Evolutionary conservation across 352 stramenopile genomes (phyloP), one percentile per base, ranked within the genome.

Genomic region (Globisporangium irregulare): DNA sequence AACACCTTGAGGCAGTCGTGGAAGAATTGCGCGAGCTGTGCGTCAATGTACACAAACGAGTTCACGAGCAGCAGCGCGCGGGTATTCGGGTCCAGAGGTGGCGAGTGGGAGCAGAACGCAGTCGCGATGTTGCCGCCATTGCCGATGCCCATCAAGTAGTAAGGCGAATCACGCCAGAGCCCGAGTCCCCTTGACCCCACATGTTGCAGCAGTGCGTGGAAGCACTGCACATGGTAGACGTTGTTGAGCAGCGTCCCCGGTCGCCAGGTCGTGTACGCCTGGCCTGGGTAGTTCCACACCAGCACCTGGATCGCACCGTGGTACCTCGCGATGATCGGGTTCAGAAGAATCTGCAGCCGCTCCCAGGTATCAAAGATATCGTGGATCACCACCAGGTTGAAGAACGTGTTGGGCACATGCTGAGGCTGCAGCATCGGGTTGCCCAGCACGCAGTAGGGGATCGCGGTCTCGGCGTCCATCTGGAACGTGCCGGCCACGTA

Each of bases 321-420:
- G 81, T 98, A 98, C 24, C 90, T 81, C 27, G 82, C 68, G 22
- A 98, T 72, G 62, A 99, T 81, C 22, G 92, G 88, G 53, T 90
- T 81, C 9, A 99, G 81, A 51, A 98, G 79, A 77, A 99, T 98
- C 72, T 98, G 93, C 72, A 98, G 76, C 6, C 90, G 78, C 71
- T 98, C 95, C 78, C 87, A 97, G 46, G 91, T 98, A 64, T 98
- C 96, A 66, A 98, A 99, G 24, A 98, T 77, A 59, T 99, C 95
- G 68, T 98, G 94, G 38, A 97, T 92, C 7, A 99, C 79, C 32
- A 99, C 93, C 50, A 98, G 80, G 67, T 98, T 98, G 78, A 98
- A 98, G 64, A 98, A 93, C 6, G 82, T 84, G 27, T 88, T 81
- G 50, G 66, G 64, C 18, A 58, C n/a, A 46, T 58, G 27, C 50